These are phyloP conservation scores for Colletotrichum orbiculare DNA, from an alignment of 2,329 filamentous ascomycete species.

Conservation along the genomic window DNA sequence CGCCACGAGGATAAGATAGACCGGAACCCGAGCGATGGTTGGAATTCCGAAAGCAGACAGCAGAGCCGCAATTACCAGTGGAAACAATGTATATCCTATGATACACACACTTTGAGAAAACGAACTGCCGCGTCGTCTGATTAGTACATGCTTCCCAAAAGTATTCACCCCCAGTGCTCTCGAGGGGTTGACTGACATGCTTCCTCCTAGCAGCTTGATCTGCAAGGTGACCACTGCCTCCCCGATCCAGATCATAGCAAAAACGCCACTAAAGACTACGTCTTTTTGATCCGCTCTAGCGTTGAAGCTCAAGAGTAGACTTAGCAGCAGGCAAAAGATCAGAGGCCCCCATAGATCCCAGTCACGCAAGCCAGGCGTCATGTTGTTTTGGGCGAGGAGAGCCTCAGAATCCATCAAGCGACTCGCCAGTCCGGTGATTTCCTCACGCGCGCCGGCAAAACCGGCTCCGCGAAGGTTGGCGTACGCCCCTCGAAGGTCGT, in stretches of 20 bases:
- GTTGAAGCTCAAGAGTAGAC: slow-evolving; percentile 86
- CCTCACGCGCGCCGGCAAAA: slow-evolving; percentile 69
- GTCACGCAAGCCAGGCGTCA: slow-evolving; percentile 91
- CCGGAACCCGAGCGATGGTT: slow-evolving; percentile 85
- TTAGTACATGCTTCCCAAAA: slow-evolving; percentile 2
- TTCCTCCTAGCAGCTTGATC: slow-evolving; percentile 95
- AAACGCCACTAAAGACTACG: slow-evolving; percentile 93
- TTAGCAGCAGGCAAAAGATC: slow-evolving; percentile 91
- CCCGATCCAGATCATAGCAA: slow-evolving; percentile 96
- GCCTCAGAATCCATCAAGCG: slow-evolving; percentile 73
- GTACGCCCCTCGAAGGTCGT: slow-evolving; percentile 69
- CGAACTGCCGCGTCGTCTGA: slow-evolving; percentile 67
- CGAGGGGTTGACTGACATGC: slow-evolving; percentile 77
- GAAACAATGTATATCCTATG: slow-evolving; percentile 98
- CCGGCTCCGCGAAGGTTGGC: slow-evolving; percentile 70
- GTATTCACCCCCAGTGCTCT: slow-evolving; percentile 1
- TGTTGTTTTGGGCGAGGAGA: slow-evolving; percentile 70
- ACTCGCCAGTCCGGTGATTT: slow-evolving; percentile 70
- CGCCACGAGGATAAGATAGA: slow-evolving; percentile 87
- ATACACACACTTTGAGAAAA: slow-evolving; percentile 98
- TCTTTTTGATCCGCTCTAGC: slow-evolving; percentile 85
- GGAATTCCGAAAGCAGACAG: slow-evolving; percentile 86
- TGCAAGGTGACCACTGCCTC: slow-evolving; percentile 97
- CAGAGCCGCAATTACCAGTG: slow-evolving; percentile 90
- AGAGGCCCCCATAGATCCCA: slow-evolving; percentile 99